These are phyloP conservation scores for Maudiozyma barnettii DNA, from an alignment of 805 yeast species.

Conservation along the genomic window DNA sequence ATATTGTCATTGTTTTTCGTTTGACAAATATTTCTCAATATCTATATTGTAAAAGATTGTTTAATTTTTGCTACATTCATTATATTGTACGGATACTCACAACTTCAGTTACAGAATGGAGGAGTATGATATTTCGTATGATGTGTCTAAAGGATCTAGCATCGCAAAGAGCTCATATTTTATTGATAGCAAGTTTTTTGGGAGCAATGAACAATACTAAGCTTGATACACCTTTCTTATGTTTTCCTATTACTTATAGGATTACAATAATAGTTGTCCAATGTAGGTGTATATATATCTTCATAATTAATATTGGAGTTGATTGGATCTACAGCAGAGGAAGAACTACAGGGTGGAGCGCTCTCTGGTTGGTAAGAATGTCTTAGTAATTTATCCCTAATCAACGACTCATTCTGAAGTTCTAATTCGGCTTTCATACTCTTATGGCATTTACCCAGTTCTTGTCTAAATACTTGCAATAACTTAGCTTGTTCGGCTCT, in stretches of 20 bases:
- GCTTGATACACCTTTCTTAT: no score
- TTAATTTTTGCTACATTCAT: no score
- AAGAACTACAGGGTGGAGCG: constrained; percentile 1
- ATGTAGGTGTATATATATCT: not conserved
- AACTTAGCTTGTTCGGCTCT: not conserved
- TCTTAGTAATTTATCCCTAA: not conserved
- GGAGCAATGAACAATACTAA: no score
- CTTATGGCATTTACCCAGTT: not conserved
- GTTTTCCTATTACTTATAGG: not conserved
- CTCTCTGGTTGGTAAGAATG: not conserved
- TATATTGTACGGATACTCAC: no score
- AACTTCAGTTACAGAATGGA: no score
- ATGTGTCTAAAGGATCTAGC: no score
- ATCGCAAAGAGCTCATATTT: no score
- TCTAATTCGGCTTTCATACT: not conserved
- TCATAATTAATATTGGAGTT: not conserved
- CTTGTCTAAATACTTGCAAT: not conserved
- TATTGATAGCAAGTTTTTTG: no score
- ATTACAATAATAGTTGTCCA: not conserved
- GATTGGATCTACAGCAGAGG: not conserved
- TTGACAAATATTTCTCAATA: no score
- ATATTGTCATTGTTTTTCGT: no score
- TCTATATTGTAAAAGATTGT: no score
- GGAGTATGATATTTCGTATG: no score
- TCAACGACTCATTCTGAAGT: not conserved